Evolutionary conservation across 2,329 filamentous ascomycete species (phyloP), one percentile per base, ranked within the genome.

Genomic region (Sclerotinia borealis): DNA sequence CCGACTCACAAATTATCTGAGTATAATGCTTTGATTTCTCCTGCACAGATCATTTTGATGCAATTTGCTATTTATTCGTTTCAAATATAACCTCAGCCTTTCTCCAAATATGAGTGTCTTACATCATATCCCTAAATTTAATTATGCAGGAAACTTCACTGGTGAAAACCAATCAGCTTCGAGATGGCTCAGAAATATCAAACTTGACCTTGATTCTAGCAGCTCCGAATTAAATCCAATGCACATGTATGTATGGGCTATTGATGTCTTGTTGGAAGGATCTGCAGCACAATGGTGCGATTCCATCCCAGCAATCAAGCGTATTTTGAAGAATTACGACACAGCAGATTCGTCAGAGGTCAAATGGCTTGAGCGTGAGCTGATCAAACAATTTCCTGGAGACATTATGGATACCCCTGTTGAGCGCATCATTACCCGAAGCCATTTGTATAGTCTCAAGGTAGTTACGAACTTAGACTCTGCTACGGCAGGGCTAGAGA

Each of bases 361-460:
- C 29, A 43, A 39, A 58, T 58, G 54, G 54, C 31, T 58, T 19
- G 54, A 58, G 54, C 10, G 29, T 25, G 54, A 58, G 54, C 54
- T 58, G 7, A 36, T 58, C 8, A 45, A 58, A 19, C 39, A 43
- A 34, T 58, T 58, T 36, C 54, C 54, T 25, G 54, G 54, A 13
- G 13, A 25, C 22, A 6, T 45, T 22, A 19, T 11, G 17, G 15
- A 31, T 45, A 25, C n/a, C 25, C 29, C 39, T 10, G 8, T 45
- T 45, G 54, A 22, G 1, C 54, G 39, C 11, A 45, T 45, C n/a
- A 22, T 43, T 45, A 34, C 8, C 17, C 4, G 39, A 27, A 17
- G 19, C 5, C 54, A 27, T 25, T 58, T 41, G 19, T 45, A 58
- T 45, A 45, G 39, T 43, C 27, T 58, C 9, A 41, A 58, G 0